phyloP scores from a whole-genome alignment of 2,329 filamentous ascomycete species.

The Penicillium verrucosum region DNA sequence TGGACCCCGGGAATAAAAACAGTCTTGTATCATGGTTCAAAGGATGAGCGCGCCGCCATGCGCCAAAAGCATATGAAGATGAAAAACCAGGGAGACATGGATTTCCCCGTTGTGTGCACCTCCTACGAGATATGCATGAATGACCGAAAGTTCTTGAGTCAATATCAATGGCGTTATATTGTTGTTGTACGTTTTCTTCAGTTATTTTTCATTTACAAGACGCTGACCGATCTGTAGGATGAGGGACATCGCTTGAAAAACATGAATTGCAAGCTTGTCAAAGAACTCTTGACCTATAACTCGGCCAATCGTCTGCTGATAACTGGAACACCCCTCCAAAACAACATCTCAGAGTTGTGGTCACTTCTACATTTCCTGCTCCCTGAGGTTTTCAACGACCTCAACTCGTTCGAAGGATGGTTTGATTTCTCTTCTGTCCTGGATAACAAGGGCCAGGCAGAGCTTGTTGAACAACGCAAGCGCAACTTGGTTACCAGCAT shows the following conservation, averaged over 20 bases:
- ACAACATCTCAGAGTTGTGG: slow-evolving; percentile 94
- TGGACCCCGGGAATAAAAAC: slow-evolving; percentile 90
- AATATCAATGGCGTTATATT: slow-evolving; percentile 94
- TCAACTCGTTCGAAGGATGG: slow-evolving; percentile 91
- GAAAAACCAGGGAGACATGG: slow-evolving; percentile 61
- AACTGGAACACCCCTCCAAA: slow-evolving; percentile 91
- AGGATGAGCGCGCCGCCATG: slow-evolving; percentile 72
- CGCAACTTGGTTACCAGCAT: slow-evolving; percentile 80
- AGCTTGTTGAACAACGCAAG: slow-evolving; percentile 75
- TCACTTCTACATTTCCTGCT: slow-evolving; percentile 90
- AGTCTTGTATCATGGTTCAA: slow-evolving; percentile 84
- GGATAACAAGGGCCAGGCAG: slow-evolving; percentile 73
- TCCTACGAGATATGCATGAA: slow-evolving; percentile 95
- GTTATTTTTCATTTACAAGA: not conserved
- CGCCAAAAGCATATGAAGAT: slow-evolving; percentile 67
- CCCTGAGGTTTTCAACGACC: slow-evolving; percentile 87
- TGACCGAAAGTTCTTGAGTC: slow-evolving; percentile 74
- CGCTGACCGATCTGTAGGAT: slow-evolving; percentile 54
- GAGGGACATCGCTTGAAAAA: slow-evolving; percentile 98
- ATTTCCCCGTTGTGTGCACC: slow-evolving; percentile 90
- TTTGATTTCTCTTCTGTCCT: slow-evolving; percentile 94
- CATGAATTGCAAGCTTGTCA: slow-evolving; percentile 85
- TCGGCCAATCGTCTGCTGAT: slow-evolving; percentile 90
- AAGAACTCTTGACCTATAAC: slow-evolving; percentile 80
- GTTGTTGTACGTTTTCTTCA: slow-evolving; percentile 65